Evolutionary conservation across 192 early-diverging fungal species (phyloP).

Genomic region (Thoreauomyces humboldtii): DNA sequence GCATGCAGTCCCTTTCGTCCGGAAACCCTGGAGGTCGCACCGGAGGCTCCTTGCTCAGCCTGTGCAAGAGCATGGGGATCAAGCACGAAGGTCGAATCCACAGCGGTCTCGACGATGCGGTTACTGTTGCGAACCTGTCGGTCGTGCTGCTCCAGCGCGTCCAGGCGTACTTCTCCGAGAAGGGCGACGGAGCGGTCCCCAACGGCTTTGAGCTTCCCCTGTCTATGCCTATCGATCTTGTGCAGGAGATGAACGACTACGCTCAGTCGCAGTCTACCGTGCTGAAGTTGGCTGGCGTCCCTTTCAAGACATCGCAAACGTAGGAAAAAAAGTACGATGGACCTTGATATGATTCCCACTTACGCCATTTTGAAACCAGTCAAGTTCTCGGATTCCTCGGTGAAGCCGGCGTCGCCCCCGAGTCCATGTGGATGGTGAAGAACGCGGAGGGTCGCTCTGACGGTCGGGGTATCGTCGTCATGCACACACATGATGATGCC

Average conservation of each 20-base stretch:
- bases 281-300: constrained; percentile 61
- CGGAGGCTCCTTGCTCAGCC: constrained; percentile 52
- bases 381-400: constrained; percentile 13
- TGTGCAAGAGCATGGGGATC: constrained; percentile 58
- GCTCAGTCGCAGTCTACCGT: constrained; percentile 61
- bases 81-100: constrained; percentile 45
- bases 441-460: constrained; percentile 58
- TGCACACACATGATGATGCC: constrained; percentile 66
- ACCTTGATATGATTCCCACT: no score
- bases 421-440: constrained; percentile 61
- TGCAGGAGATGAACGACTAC: constrained; percentile 59
- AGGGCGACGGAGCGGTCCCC: constrained; percentile 9
- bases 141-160: constrained; percentile 21
- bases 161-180: constrained; percentile 16
- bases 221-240: constrained; percentile 60
- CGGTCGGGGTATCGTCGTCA: constrained; percentile 63
- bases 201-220: constrained; percentile 17
- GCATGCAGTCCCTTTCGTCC: constrained; percentile 51
- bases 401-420: constrained; percentile 46
- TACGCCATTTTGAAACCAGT: background rate
- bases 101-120: constrained; percentile 58
- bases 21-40: constrained; percentile 19
- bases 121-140: constrained; percentile 60
- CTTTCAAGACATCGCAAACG: constrained; percentile 58
- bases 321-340: no score